Evolutionary conservation across 768 basidiomycete species (phyloP).

Genomic region (Tylopilus vinaceipallidus): DNA sequence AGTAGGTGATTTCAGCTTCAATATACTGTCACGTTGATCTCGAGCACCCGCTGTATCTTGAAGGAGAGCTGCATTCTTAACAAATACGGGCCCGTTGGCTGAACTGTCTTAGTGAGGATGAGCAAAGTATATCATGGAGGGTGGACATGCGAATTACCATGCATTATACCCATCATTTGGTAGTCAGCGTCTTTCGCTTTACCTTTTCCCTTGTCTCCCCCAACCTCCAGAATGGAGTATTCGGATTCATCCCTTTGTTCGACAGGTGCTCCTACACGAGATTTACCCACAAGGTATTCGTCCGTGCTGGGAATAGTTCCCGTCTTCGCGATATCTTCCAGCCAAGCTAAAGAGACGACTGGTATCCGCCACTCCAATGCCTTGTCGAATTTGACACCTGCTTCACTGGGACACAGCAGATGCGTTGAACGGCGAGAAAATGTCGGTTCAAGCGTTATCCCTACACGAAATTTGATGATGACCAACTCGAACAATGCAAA

Average conservation of each 20-base stretch:
- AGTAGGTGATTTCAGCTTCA: background rate
- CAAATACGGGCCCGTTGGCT: conserved; percentile 13
- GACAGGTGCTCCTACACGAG: conserved; percentile 41
- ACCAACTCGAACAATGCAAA: background rate
- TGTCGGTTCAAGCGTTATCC: conserved; percentile 50
- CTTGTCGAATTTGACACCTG: conserved; percentile 74
- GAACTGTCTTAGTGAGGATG: conserved; percentile 7
- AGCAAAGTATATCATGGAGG: background rate
- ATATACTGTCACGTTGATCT: background rate
- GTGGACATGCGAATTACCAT: conserved; percentile 24
- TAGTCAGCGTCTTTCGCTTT: conserved; percentile 32
- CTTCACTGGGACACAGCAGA: conserved; percentile 69
- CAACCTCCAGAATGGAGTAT: conserved; percentile 5
- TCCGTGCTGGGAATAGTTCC: conserved; percentile 45
- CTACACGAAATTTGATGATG: conserved; percentile 32
- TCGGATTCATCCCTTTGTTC: conserved; percentile 20
- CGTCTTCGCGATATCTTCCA: conserved; percentile 53
- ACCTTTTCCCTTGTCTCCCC: conserved; percentile 30
- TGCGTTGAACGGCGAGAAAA: conserved; percentile 75
- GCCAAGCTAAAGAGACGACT: conserved; percentile 70
- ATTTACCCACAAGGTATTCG: conserved; percentile 32
- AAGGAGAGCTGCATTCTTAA: conserved; percentile 21
- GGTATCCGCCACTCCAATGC: conserved; percentile 78
- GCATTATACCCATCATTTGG: conserved; percentile 37
- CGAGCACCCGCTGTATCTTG: conserved; percentile 12